Evolutionary conservation across 169 alveolate genomes (phyloP), one percentile per base, ranked within the genome.

Genomic region (Plasmodium berghei): DNA sequence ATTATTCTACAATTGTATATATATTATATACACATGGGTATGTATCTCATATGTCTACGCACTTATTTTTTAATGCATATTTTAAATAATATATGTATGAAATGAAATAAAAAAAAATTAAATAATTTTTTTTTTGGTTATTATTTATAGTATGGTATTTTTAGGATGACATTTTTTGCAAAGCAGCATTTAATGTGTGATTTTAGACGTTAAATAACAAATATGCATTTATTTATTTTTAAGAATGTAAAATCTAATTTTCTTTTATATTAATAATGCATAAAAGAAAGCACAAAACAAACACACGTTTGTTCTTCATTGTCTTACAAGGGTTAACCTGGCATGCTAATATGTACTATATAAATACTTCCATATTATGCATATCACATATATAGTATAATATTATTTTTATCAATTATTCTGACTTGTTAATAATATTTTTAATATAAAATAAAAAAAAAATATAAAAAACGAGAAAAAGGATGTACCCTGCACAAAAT

Each of bases 1-100:
- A 22, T 73, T 14, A 22, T 18, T 24, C 69, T 69, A 72, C 16
- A 10, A 72, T 54, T 72, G 24, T 72, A 56, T 40, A 72, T 72
- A 52, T 16, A 52, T 12, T 16, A 8, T 49, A 49, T 52, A 10
- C 59, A 12, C 59, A 52, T 52, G 20, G n/a, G 59, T 52, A 52
- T 16, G 59, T 52, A 52, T 12, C 59, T 52, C 59, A 14, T 52
- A 52, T 52, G 59, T 52, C 59, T 52, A 6, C 20, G 59, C 6
- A 16, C 59, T 52, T 34, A 34, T 34, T 34, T 34, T 34, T 34
- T 2, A 34, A 34, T 34, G 42, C 42, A 34, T 34, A 34, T 34
- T 34, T 34, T 34, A 54, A 54, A 54, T 18, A 5, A 54, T 54
- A 54, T 16, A 54, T 18, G 8, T 54, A 54, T 16, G 62, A 54